Conservation (phyloP, 768 basidiomycete genomes). For the Mycena latifolia region DNA sequence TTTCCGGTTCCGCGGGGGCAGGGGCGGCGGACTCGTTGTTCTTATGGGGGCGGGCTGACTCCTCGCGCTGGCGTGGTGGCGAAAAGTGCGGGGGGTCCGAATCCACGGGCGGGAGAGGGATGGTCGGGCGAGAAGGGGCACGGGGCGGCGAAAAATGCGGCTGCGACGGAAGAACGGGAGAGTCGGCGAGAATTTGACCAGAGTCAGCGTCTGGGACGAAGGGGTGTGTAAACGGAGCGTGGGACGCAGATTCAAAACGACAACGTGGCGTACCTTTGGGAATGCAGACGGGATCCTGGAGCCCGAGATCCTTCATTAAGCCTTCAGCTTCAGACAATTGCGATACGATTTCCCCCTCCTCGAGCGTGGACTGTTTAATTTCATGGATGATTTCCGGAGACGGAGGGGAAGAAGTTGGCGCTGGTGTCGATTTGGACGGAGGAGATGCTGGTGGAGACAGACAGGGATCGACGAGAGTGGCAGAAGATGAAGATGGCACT, state of each 20-base stretch:
- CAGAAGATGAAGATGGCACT: slow-evolving; percentile 29
- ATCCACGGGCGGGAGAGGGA: slow-evolving; percentile 31
- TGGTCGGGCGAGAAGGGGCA: slow-evolving; percentile 23
- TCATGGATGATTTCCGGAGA: slow-evolving; percentile 1
- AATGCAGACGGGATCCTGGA: neutral
- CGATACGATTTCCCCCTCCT: slow-evolving; percentile 20
- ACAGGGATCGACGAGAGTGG: slow-evolving; percentile 29
- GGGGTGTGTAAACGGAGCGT: neutral
- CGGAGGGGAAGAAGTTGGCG: neutral
- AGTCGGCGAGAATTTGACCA: slow-evolving; percentile 21
- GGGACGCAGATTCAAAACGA: neutral
- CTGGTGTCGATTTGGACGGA: slow-evolving; percentile 11
- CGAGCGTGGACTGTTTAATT: slow-evolving; percentile 12
- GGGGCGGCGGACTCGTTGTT: slow-evolving; percentile 5
- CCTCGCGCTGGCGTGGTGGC: slow-evolving; percentile 3
- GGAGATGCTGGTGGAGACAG: slow-evolving; percentile 13
- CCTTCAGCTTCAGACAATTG: slow-evolving; percentile 7
- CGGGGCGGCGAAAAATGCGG: slow-evolving; percentile 16
- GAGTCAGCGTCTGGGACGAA: slow-evolving; percentile 22
- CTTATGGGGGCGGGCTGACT: slow-evolving; percentile 5
- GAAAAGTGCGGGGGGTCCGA: slow-evolving; percentile 13
- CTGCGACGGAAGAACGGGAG: slow-evolving; percentile 13
- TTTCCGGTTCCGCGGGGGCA: slow-evolving; percentile 33
- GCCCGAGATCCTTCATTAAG: slow-evolving; percentile 10
- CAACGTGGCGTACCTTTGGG: slow-evolving; percentile 12